phyloP scores from a whole-genome alignment of 805 yeast species.

The Monosporozyma aerobia region DNA sequence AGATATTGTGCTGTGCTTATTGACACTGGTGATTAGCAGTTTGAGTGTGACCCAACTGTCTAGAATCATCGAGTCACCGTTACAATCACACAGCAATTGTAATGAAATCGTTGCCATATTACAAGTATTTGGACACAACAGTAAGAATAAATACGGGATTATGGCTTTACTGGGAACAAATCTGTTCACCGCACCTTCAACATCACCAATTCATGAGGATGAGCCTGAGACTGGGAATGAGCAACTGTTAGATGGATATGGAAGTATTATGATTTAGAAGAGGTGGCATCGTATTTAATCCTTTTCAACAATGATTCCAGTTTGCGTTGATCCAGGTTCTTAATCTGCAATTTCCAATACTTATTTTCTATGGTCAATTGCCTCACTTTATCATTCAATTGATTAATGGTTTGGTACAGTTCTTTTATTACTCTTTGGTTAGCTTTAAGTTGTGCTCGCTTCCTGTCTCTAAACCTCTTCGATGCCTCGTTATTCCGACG shows the following conservation, averaged over 20 bases:
- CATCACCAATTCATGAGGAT: background rate
- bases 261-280: background rate
- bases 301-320: conserved; percentile 6
- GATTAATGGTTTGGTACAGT: conserved; percentile 14
- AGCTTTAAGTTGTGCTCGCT: conserved; percentile 18
- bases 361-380: conserved; percentile 21
- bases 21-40: background rate
- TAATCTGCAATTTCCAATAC: conserved; percentile 23
- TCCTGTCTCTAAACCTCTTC: conserved; percentile 73
- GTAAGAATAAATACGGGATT: background rate
- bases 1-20: background rate
- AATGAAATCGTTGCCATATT: background rate
- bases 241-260: background rate
- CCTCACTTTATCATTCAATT: conserved; percentile 17
- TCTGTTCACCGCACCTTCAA: background rate
- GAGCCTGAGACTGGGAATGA: background rate
- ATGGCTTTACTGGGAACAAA: background rate
- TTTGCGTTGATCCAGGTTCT: conserved; percentile 21
- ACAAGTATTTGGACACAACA: background rate
- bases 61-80: too few species aligned
- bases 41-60: background rate
- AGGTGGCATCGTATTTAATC: background rate
- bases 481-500: conserved; percentile 89
- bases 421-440: conserved; percentile 9
- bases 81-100: background rate